phyloP scores from a whole-genome alignment of 352 stramenopile species.

The Phytophthora pistaciae region DNA sequence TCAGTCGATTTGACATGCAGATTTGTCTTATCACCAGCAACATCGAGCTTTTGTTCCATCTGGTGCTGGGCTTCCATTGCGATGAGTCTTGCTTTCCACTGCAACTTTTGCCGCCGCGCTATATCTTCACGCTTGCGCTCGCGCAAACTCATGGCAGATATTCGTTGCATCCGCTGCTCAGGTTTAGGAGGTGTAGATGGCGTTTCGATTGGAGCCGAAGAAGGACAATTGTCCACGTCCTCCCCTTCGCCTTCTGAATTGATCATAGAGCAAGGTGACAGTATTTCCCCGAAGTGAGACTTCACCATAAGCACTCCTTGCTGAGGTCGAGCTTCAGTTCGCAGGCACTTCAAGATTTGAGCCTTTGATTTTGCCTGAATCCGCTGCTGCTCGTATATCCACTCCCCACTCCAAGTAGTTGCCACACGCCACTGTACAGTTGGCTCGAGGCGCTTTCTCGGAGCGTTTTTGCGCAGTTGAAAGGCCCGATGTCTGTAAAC shows the following conservation, averaged over 20 bases:
- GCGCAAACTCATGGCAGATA: conserved; percentile 25
- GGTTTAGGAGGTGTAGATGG: conserved; percentile 5
- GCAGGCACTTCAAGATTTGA: conserved; percentile 48
- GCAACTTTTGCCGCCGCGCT: conserved; percentile 39
- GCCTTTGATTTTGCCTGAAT: conserved; percentile 45
- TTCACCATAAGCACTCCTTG: conserved; percentile 51
- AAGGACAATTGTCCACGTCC: not conserved
- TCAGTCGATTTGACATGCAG: not conserved
- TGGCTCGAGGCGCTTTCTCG: conserved; percentile 36
- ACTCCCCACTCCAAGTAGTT: conserved; percentile 72
- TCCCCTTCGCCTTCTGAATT: conserved; percentile 1
- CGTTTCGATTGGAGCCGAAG: not conserved
- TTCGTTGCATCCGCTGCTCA: conserved; percentile 35
- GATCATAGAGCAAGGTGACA: conserved; percentile 37
- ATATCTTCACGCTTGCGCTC: conserved; percentile 35
- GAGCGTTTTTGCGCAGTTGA: conserved; percentile 27
- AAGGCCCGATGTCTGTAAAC: conserved; percentile 62
- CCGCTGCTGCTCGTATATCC: conserved; percentile 58
- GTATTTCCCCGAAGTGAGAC: conserved; percentile 55
- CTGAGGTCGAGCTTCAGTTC: conserved; percentile 36
- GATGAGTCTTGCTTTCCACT: conserved; percentile 61
- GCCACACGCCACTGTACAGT: conserved; percentile 55
- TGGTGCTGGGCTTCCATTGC: conserved; percentile 67
- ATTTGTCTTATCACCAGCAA: not conserved
- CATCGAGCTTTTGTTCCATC: conserved; percentile 23